Evolutionary conservation across 495 filamentous ascomycete species (phyloP), one percentile per base, ranked within the genome.

Genomic region (Lineolata rhizophorae): DNA sequence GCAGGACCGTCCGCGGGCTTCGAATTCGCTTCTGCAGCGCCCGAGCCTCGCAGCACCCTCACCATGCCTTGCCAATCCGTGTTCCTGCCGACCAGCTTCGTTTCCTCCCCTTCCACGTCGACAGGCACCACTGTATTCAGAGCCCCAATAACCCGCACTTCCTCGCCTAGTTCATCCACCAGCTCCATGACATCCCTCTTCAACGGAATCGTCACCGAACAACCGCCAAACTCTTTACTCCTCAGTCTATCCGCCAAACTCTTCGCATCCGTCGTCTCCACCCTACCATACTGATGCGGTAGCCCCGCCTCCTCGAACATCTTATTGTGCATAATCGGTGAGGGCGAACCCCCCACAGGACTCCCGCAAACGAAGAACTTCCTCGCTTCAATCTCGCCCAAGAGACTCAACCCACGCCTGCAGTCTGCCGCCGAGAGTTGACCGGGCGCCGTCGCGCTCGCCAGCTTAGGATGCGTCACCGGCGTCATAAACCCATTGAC

Each of bases 41-140:
- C 76, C 2, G 72, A 71, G 25, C 68, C 66, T 33, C 70, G 69
- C n/a, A 99, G 70, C 2, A 76, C 72, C 32, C 67, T 64, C 9
- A 70, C 67, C 72, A 99, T 99, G 28, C 87, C 87, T 41, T 70
- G 64, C 82, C 84, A 99, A 59, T 99, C 87, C 14, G 85, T 94
- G 57, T 99, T 99, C 45, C 79, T 76, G 11, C 87, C 87, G 29
- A 76, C 49, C 3, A 93, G 65, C 4, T 55, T 64, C 14, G 22
- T 22, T 6, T 22, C 29, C 31, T 43, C 43, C 5, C 6, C 11
- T 6, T 6, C 22, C 22, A 6, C 6, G 22, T 45, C 35, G 11
- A 55, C 46, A 3, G 69, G 65, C 30, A 93, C 67, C 47, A 99
- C 72, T 26, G 87, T 99, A 58, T 99, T 99, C 40, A 99, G 76